Conservation (phyloP, 1,139 yeast genomes). For the Lodderomyces theae region DNA sequence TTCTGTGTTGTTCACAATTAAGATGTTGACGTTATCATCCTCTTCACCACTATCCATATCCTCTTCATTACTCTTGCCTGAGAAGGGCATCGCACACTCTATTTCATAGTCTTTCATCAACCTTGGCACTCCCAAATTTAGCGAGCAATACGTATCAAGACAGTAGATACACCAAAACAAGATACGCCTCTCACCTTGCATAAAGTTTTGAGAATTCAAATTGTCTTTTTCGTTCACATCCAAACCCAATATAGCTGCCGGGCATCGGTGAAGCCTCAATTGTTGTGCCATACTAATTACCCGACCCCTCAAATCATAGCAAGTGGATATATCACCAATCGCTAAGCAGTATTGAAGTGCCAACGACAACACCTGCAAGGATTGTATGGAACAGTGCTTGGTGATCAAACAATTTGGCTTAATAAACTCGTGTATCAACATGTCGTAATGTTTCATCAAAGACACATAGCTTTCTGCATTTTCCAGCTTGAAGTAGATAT, state of each 20-base stretch:
- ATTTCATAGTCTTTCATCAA: slow-evolving; percentile 75
- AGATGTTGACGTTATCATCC: slow-evolving; percentile 50
- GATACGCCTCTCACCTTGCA: slow-evolving; percentile 79
- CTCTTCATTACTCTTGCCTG: slow-evolving; percentile 43
- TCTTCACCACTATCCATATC: slow-evolving; percentile 48
- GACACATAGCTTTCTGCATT: slow-evolving; percentile 21
- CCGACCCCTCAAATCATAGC: slow-evolving; percentile 74
- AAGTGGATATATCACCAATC: slow-evolving; percentile 69
- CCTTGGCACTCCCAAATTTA: slow-evolving; percentile 80
- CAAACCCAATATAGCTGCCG: slow-evolving; percentile 68
- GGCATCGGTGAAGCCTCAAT: slow-evolving; percentile 80
- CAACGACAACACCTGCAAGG: slow-evolving; percentile 67
- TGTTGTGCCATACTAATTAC: slow-evolving; percentile 85
- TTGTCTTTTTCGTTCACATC: slow-evolving; percentile 49
- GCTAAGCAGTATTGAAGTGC: slow-evolving; percentile 71
- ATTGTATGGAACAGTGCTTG: slow-evolving; percentile 59
- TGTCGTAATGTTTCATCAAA: slow-evolving; percentile 46
- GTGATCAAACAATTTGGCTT: slow-evolving; percentile 52
- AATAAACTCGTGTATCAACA: slow-evolving; percentile 51
- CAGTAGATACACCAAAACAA: slow-evolving; percentile 83
- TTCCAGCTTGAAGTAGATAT: slow-evolving; percentile 18
- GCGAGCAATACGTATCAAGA: slow-evolving; percentile 71
- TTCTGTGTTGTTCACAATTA: slow-evolving; percentile 56
- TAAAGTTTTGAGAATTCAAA: slow-evolving; percentile 48
- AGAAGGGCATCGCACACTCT: slow-evolving; percentile 80